Percentiles rank a stretch among this genome's conserved stretches.
phyloP scores from a whole-genome alignment of 306 rosid species.

The Prunus mongolica region DNA sequence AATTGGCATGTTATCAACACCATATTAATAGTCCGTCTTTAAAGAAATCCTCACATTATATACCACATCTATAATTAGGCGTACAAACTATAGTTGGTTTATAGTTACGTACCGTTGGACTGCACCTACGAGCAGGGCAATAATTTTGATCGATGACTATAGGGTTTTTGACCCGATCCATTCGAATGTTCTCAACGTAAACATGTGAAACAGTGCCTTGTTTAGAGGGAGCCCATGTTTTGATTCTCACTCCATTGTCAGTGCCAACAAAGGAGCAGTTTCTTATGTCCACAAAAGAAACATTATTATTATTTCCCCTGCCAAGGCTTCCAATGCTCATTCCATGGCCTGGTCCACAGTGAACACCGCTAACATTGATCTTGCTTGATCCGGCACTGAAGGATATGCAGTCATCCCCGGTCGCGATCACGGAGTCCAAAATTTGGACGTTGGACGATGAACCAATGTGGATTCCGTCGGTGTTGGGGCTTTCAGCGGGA shows the following conservation, averaged over 20 bases:
- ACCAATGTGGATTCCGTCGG: constrained; percentile 24
- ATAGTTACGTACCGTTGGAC: background rate
- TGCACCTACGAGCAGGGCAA: constrained; percentile 22
- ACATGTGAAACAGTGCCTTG: constrained; percentile 12
- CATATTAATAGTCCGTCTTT: no score
- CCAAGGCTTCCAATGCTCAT: constrained; percentile 42
- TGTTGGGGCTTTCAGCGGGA: constrained; percentile 29
- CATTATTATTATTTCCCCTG: background rate
- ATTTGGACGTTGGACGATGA: background rate
- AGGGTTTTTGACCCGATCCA: constrained; percentile 21
- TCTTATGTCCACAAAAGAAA: background rate
- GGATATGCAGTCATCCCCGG: constrained; percentile 36
- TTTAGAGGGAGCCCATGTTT: constrained; percentile 24
- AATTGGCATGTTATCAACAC: no score
- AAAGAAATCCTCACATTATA: no score
- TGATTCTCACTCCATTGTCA: constrained; percentile 32
- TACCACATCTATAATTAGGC: no score
- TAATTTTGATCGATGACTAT: constrained; percentile 38
- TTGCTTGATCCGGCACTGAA: constrained; percentile 11
- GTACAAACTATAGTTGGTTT: no score
- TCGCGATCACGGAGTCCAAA: constrained; percentile 4
- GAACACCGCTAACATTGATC: background rate
- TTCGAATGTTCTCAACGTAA: constrained; percentile 1
- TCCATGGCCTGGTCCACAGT: constrained; percentile 42
- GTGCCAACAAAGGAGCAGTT: constrained; percentile 26